phyloP scores from a whole-genome alignment of 2,329 filamentous ascomycete species.

The Ascochyta clinopodiicola region DNA sequence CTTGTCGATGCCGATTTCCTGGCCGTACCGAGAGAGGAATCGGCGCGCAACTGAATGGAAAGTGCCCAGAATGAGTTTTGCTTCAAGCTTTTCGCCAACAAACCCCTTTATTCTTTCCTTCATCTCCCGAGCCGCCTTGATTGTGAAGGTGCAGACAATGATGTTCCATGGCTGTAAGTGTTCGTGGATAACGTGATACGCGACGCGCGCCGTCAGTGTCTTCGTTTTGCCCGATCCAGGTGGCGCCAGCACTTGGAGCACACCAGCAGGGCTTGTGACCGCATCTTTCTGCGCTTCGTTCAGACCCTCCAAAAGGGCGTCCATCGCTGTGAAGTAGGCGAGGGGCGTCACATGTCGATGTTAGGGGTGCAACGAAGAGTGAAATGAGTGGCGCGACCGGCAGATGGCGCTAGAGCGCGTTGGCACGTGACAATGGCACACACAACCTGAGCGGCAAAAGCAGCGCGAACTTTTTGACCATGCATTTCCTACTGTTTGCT shows the following conservation, averaged over 20 bases:
- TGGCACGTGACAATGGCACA: neutral
- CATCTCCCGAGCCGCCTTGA: slow-evolving; percentile 95
- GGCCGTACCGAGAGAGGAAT: slow-evolving; percentile 83
- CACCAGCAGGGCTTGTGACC: slow-evolving; percentile 66
- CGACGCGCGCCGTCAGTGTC: slow-evolving; percentile 89
- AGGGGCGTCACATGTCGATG: slow-evolving; percentile 18
- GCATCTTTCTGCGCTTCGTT: slow-evolving; percentile 70
- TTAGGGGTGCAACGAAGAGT: neutral
- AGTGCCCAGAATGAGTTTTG: slow-evolving; percentile 83
- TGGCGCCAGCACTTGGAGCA: slow-evolving; percentile 67
- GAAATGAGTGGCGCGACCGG: neutral
- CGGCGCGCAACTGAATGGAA: slow-evolving; percentile 92
- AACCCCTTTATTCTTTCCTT: slow-evolving; percentile 80
- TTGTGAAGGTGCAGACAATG: slow-evolving; percentile 95
- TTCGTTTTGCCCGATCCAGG: slow-evolving; percentile 88
- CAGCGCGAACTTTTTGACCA: too few relatives aligned
- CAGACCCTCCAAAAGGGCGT: slow-evolving; percentile 64
- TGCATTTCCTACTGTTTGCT: too few relatives aligned
- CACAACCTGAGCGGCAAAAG: too few relatives aligned
- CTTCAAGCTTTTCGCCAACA: slow-evolving; percentile 79
- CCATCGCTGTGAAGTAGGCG: slow-evolving; percentile 50
- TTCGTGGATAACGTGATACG: slow-evolving; percentile 78
- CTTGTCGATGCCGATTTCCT: slow-evolving; percentile 78
- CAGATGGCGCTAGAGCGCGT: slow-evolving; percentile 4
- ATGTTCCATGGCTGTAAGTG: slow-evolving; percentile 83